Evolutionary conservation across 495 filamentous ascomycete genomes (phyloP), one percentile per base, ranked within the genome.

Genomic region (Cercophora scortea): DNA sequence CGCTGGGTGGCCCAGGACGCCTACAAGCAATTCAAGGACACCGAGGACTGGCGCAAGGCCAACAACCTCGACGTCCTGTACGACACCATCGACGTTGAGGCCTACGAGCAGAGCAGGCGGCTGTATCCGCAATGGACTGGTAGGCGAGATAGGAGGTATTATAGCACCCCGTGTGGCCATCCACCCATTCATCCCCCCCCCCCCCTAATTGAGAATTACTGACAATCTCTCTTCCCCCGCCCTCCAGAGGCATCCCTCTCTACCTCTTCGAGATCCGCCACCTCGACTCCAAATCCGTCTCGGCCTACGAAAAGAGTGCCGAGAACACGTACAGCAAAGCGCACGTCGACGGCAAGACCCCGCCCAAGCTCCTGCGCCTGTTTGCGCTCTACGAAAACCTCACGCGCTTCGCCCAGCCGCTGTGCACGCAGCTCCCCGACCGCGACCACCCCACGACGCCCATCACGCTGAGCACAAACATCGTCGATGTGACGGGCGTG

Each of bases 41-140:
- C 90, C 0, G 89, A 95, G 68, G 81, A 87, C 35, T 96, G 90
- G 85, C 82, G 90, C 38, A 81, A 80, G 61, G 81, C 86, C 47
- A 90, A 92, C 64, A 67, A 87, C 46, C 81, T 93, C 49, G 79
- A 86, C 49, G 67, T 76, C 32, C 73, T 93, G 41, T 90, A 89
- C 61, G 79, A 85, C 67, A 86, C 86, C 38, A 88, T 90, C 54
- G 87, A 90, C 50, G 68, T 90, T 33, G 79, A 89, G 7, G 87
- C 88, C 33, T 96, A 91, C 66, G 87, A 93, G 61, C 74, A 85
- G 52, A 82, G 85, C 9, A 75, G 89, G 45, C 73, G 82, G 55
- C 77, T 94, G 86, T 95, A 96, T 64, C 90, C 90, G 13, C 89
- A 93, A 80, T 96, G 89, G 84, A 92, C 89, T 32, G 90, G 90